These are phyloP conservation scores for Lumnitzera littorea DNA, from an alignment of 345 rosid genomes.

Conservation along the genomic window DNA sequence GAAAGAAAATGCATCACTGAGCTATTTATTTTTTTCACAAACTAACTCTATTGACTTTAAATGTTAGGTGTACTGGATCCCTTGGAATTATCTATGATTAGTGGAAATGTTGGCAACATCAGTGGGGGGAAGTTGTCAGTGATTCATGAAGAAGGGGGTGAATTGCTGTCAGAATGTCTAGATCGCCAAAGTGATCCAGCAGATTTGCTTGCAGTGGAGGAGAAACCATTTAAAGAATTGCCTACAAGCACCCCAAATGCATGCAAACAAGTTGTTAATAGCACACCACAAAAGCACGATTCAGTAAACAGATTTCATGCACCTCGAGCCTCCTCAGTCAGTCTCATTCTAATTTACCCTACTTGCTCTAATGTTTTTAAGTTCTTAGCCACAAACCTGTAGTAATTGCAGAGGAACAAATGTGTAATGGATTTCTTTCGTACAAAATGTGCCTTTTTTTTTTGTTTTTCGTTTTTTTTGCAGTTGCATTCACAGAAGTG, in stretches of 20 bases:
- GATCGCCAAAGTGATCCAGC: conserved; percentile 24
- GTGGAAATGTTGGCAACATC: conserved; percentile 29
- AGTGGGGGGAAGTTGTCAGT: conserved; percentile 39
- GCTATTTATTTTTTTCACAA: no score
- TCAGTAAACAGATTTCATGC: conserved; percentile 23
- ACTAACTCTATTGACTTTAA: neutral
- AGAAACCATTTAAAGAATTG: conserved; percentile 37
- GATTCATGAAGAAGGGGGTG: conserved; percentile 52
- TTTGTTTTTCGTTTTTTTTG: no score
- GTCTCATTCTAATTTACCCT: conserved; percentile 3
- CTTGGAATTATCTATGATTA: conserved; percentile 60
- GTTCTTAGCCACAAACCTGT: no score
- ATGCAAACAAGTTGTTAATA: conserved; percentile 22
- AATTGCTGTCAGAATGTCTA: conserved; percentile 24
- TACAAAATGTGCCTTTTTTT: no score
- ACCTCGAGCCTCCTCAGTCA: conserved; percentile 33
- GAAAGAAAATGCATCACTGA: neutral
- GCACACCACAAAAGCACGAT: conserved; percentile 22
- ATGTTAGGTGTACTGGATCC: conserved; percentile 61
- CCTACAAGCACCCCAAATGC: conserved; percentile 27
- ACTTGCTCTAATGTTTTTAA: neutral
- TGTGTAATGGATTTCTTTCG: no score
- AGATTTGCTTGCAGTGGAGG: conserved; percentile 34
- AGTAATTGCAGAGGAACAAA: no score
- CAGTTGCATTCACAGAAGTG: no score